These are phyloP conservation scores for Tilletia caries DNA, from an alignment of 1,284 basidiomycete species.

Conservation along the genomic window DNA sequence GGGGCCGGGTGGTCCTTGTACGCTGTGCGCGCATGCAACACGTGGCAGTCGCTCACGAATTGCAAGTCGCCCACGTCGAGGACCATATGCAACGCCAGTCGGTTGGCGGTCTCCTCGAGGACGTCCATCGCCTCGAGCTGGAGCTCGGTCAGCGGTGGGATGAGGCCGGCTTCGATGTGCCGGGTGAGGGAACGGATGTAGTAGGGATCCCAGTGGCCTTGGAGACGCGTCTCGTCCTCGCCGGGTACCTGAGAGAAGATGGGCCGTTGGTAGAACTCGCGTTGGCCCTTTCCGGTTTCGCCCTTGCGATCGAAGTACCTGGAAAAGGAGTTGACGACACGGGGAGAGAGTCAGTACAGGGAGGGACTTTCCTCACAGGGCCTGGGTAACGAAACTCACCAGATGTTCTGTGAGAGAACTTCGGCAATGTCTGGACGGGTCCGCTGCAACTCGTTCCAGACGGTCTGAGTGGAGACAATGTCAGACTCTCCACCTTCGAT, in stretches of 20 bases:
- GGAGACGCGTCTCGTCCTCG: slow-evolving; percentile 31
- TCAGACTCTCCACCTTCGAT: slow-evolving; percentile 57
- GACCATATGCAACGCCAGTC: slow-evolving; percentile 56
- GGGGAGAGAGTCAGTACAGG: not conserved
- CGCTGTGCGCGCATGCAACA: slow-evolving; percentile 56
- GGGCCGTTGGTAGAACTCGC: slow-evolving; percentile 29
- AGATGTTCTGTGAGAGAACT: slow-evolving; percentile 46
- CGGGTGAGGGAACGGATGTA: slow-evolving; percentile 42
- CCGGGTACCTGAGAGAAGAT: slow-evolving; percentile 32
- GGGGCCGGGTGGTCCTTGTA: slow-evolving; percentile 52
- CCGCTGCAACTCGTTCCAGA: slow-evolving; percentile 57
- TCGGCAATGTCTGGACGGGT: slow-evolving; percentile 56
- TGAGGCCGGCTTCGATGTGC: slow-evolving; percentile 53
- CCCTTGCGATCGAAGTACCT: slow-evolving; percentile 45
- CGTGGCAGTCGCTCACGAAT: slow-evolving; percentile 46
- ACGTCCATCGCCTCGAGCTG: slow-evolving; percentile 56
- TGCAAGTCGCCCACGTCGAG: slow-evolving; percentile 55
- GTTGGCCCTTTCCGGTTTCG: slow-evolving; percentile 31
- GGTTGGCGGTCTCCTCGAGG: slow-evolving; percentile 55
- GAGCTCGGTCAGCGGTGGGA: slow-evolving; percentile 49
- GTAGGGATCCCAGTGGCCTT: slow-evolving; percentile 47
- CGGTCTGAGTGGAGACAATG: slow-evolving; percentile 55
- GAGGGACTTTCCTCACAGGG: too few species aligned
- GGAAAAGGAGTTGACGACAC: not conserved
- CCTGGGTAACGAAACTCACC: slow-evolving; percentile 16